These are phyloP conservation scores for Metschnikowia noctiluminum DNA, from an alignment of 805 yeast species.

Conservation along the genomic window DNA sequence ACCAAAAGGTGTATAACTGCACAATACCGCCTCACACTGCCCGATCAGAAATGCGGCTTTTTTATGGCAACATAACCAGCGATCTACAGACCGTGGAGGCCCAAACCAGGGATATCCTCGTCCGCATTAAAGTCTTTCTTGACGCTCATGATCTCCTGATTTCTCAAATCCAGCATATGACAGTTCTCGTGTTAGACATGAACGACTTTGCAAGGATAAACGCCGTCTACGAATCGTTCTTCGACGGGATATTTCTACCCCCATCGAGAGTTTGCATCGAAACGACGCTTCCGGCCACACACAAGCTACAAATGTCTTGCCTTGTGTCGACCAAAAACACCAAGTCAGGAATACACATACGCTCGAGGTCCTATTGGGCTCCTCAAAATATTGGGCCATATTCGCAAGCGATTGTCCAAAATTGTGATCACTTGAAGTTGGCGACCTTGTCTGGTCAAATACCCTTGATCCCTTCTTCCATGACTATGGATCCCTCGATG, in stretches of 20 bases:
- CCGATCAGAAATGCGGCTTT: constrained; percentile 16
- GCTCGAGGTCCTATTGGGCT: constrained; percentile 95
- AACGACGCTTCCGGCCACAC: constrained; percentile 42
- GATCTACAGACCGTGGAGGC: constrained; percentile 15
- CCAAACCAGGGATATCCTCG: constrained; percentile 52
- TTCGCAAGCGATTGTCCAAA: constrained; percentile 72
- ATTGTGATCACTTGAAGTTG: constrained; percentile 34
- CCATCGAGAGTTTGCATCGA: constrained; percentile 89
- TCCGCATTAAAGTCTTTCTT: constrained; percentile 37
- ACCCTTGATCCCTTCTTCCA: constrained; percentile 70
- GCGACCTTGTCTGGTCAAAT: constrained; percentile 86
- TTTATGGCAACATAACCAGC: constrained; percentile 31
- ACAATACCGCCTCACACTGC: not conserved
- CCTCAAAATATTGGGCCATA: constrained; percentile 98
- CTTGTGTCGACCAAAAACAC: constrained; percentile 32
- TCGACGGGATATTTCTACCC: constrained; percentile 59
- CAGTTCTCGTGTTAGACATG: constrained; percentile 66
- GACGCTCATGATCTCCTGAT: constrained; percentile 27
- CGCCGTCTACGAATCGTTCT: constrained; percentile 52
- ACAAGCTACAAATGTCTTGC: constrained; percentile 58
- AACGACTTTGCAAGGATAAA: constrained; percentile 59
- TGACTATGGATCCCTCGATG: constrained; percentile 42
- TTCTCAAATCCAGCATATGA: constrained; percentile 54
- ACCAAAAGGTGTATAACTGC: too few relatives aligned
- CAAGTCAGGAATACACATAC: constrained; percentile 80